Evolutionary conservation across 192 early-diverging fungal species (phyloP).

Genomic region (Chytriomyces confervae): DNA sequence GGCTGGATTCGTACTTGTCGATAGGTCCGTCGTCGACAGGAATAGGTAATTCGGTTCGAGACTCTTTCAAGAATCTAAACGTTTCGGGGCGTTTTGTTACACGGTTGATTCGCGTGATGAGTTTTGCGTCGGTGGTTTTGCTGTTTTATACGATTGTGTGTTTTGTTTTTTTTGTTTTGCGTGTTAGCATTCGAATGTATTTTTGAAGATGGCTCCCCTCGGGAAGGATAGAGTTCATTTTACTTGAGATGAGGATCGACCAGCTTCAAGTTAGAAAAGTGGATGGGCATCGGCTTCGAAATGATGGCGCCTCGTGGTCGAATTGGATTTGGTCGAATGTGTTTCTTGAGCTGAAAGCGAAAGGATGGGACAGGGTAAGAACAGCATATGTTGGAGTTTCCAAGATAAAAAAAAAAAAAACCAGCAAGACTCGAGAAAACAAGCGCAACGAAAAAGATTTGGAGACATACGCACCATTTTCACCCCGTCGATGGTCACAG

Average conservation of each 20-base stretch:
- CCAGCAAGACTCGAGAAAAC: background rate
- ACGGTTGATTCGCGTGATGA: conserved; percentile 15
- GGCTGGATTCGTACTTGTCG: conserved; percentile 35
- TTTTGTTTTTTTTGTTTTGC: too few species aligned
- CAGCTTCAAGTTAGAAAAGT: conserved; percentile 71
- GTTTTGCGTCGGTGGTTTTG: conserved; percentile 22
- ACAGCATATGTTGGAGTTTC: background rate
- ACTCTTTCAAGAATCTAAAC: conserved; percentile 14
- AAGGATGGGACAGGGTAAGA: background rate
- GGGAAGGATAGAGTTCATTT: background rate
- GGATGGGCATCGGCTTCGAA: conserved; percentile 71
- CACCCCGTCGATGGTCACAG: conserved; percentile 64
- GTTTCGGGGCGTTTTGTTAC: conserved; percentile 13
- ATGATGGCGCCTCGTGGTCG: conserved; percentile 58
- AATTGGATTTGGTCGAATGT: conserved; percentile 63
- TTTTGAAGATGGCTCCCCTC: background rate
- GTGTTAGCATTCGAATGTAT: background rate
- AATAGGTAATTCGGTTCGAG: conserved; percentile 36
- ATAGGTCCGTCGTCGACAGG: conserved; percentile 45
- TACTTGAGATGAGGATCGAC: conserved; percentile 64
- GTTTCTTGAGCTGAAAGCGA: conserved; percentile 50
- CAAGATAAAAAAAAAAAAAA: conserved; percentile 19
- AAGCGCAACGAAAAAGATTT: background rate
- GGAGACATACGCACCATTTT: conserved; percentile 47
- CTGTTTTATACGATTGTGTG: background rate